Evolutionary conservation across 208 protist genomes (phyloP).

Genomic region (Tritrichomonas foetus): DNA sequence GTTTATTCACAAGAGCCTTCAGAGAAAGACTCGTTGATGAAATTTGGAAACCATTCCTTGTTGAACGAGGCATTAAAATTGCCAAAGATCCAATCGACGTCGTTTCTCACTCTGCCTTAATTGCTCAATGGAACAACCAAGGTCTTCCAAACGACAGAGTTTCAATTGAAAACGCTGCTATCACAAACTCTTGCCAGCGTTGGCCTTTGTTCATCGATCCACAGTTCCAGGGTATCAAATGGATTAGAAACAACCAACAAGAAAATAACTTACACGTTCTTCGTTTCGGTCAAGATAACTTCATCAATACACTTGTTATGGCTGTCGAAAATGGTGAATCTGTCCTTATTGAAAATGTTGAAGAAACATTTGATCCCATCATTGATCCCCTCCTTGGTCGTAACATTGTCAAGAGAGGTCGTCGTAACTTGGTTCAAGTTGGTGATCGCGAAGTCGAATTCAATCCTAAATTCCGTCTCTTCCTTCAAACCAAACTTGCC

Average conservation of each 20-base stretch:
- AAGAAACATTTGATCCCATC: conserved; percentile 88
- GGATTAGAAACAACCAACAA: conserved; percentile 81
- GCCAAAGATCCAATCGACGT: conserved; percentile 77
- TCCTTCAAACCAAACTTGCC: conserved; percentile 91
- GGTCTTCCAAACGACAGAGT: conserved; percentile 86
- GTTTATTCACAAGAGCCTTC: conserved; percentile 88
- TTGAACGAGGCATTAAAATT: conserved; percentile 77
- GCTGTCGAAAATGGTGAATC: conserved; percentile 61
- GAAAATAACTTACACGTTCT: conserved; percentile 73
- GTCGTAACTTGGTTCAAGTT: conserved; percentile 49
- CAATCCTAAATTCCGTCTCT: conserved; percentile 84
- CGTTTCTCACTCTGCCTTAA: conserved; percentile 68
- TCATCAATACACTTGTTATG: conserved; percentile 65
- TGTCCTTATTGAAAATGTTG: conserved; percentile 83
- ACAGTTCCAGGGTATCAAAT: conserved; percentile 91
- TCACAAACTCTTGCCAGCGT: conserved; percentile 82
- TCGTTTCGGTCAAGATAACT: conserved; percentile 76
- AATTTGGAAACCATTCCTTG: conserved; percentile 79
- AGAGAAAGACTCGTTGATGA: conserved; percentile 77
- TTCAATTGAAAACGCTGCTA: conserved; percentile 91
- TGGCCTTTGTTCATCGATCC: conserved; percentile 97
- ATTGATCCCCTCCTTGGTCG: conserved; percentile 86
- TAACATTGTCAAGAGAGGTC: conserved; percentile 80
- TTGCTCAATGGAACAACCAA: conserved; percentile 92
- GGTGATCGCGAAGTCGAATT: conserved; percentile 56